phyloP scores from a whole-genome alignment of 192 early-diverging fungal species.

The Thoreauomyces humboldtii region DNA sequence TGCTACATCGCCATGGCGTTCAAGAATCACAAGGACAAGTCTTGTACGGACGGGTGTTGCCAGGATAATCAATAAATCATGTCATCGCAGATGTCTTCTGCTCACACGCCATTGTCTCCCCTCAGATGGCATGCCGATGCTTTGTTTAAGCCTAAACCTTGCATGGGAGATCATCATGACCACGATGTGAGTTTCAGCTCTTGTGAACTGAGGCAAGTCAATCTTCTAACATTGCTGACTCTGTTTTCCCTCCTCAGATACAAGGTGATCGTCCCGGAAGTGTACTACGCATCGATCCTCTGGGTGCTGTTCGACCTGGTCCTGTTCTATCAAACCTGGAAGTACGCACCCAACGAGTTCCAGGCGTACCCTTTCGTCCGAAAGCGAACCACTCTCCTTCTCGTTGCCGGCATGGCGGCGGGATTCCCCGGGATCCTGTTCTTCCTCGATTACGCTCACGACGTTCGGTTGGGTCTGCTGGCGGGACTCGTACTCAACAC shows the following conservation, averaged over 20 bases:
- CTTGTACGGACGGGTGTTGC: neutral
- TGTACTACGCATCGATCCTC: neutral
- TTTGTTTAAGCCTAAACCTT: slow-evolving; percentile 3
- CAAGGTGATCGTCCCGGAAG: neutral
- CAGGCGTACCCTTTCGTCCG: neutral
- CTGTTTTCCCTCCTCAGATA: too few relatives aligned
- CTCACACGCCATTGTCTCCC: too few relatives aligned
- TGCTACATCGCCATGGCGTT: slow-evolving; percentile 3
- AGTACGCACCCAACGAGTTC: slow-evolving; percentile 4
- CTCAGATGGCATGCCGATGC: slow-evolving; percentile 7
- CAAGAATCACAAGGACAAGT: slow-evolving; percentile 3
- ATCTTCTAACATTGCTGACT: too few relatives aligned
- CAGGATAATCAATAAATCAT: neutral
- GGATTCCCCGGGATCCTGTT: slow-evolving; percentile 5
- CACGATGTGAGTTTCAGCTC: too few relatives aligned
- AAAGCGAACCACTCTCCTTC: neutral
- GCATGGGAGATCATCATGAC: slow-evolving; percentile 6
- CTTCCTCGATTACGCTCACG: slow-evolving; percentile 8
- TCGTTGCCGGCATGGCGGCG: neutral
- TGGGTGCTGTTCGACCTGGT: slow-evolving; percentile 7
- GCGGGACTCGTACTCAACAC: slow-evolving; percentile 6
- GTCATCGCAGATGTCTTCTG: too few relatives aligned
- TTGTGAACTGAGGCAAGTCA: too few relatives aligned
- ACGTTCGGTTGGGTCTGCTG: neutral
- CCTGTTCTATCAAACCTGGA: slow-evolving; percentile 1